phyloP scores from a whole-genome alignment of 1,284 basidiomycete genomes.

The Polyporus tsugae region DNA sequence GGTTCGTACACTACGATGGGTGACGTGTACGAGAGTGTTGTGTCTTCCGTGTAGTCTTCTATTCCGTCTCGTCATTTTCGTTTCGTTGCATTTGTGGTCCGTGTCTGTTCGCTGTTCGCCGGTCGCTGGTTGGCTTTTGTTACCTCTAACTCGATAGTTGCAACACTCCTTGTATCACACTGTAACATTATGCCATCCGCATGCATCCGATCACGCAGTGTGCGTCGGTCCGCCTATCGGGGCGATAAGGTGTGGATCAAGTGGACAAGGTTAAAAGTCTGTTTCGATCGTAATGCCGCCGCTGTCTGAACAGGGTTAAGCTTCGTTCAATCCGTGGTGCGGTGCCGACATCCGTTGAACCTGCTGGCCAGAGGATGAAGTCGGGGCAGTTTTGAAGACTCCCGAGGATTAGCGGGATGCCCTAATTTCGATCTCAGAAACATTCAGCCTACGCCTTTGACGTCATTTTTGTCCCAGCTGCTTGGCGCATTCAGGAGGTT shows the following conservation, averaged over 20 bases:
- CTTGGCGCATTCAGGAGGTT: not conserved
- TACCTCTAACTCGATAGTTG: not conserved
- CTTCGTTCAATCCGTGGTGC: not conserved
- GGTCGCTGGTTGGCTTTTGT: not conserved
- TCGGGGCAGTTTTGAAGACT: not conserved
- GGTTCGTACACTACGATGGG: not conserved
- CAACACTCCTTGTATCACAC: not conserved
- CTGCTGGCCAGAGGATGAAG: not conserved
- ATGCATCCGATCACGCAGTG: not conserved
- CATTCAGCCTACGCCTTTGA: not conserved
- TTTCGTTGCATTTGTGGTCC: not conserved
- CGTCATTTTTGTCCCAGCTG: not conserved
- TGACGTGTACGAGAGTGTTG: not conserved
- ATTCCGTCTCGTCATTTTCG: not conserved
- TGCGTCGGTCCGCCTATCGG: not conserved
- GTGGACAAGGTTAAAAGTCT: not conserved
- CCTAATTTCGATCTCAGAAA: not conserved
- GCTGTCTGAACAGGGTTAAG: not conserved
- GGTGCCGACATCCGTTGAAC: not conserved
- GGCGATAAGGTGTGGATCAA: not conserved
- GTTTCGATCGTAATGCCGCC: not conserved
- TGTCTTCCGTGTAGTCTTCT: not conserved
- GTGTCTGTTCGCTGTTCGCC: not conserved
- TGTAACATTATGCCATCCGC: not conserved
- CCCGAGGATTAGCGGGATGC: not conserved